Evolutionary conservation across 257 asterid species (phyloP), one percentile per base, ranked within the genome.

Genomic region (Voacanga thouarsii): DNA sequence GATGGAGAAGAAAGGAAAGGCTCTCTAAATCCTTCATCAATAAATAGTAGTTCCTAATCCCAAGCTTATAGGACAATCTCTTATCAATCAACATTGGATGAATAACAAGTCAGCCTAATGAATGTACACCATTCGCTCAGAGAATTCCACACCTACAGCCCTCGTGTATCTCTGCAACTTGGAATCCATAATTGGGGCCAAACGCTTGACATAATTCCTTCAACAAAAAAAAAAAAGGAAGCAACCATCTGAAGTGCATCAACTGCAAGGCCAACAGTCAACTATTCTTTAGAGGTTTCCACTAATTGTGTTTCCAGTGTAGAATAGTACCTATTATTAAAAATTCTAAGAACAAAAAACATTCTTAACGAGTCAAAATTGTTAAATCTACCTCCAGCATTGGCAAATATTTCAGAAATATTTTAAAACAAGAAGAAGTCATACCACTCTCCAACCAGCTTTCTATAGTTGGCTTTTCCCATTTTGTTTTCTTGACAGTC

Each of bases 101-200:
- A 68, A 41, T 7, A 7, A 68, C 73, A 41, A 43, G 82, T 90
- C 92, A 93, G 45, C 87, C 90, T 14, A 83, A 84, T 7, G 86
- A 85, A 88, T 88, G n/a, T n/a, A 94, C 63, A 90, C 96, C 94
- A 93, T 92, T 78, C 87, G 84, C 84, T 87, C 84, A 28, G 97
- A 87, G 67, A 96, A 98, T 79, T 93, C 97, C 4, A 80, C 72
- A 61, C 99, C 98, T 80, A 93, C 97, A 65, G 78, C 94, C 73
- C 79, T 84, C 77, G 71, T 83, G 77, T 92, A 92, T 79, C 87
- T 82, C 74, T 74, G 90, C 80, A 96, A 71, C 85, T 82, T 94
- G 65, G 77, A 83, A 80, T 92, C 94, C 56, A 93, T 41, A 23
- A 43, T 77, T 73, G 57, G 92, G 85, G 78, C 87, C 94, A 44